Evolutionary conservation across 768 basidiomycete genomes (phyloP), one percentile per base, ranked within the genome.

Genomic region (Xerocomellus amylosporus): DNA sequence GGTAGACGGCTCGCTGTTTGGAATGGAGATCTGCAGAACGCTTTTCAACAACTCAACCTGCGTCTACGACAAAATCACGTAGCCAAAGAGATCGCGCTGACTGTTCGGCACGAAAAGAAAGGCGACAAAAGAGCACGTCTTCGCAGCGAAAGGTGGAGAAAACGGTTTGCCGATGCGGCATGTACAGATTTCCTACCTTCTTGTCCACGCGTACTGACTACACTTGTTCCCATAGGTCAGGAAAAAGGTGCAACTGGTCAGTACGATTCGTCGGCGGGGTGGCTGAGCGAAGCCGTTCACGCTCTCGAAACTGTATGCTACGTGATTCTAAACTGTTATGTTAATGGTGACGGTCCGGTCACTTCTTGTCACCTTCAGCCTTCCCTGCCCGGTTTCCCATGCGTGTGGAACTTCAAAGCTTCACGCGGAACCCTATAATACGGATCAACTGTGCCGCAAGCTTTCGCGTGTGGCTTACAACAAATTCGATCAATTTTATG

Each of bases 161-260:
- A 78, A 63, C 82, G 79, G 55, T 93, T 93, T 71, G 86, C 90
- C 45, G 76, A 90, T 61, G 86, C 90, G 79, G 90, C 84, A 73
- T 59, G 83, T 60, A 48, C 46, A 55, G 26, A 41, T 24, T 13
- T 46, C 20, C 24, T 54, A 15, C 34, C 56, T 52, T 33, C 30
- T 53, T 64, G 40, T 57, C 40, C 53, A 47, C 45, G 51, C 31
- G 40, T 41, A 34, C 51, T 64, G 39, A 61, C 55, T 46, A 42
- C 40, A 48, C 60, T 55, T 42, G 53, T 54, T 53, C 49, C 54
- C 59, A n/a, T 63, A 93, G 90, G 90, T 93, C 57, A 82, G 90
- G 70, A 82, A 83, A 75, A 92, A 88, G 74, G 88, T 92, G 36
- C 82, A 87, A 65, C 73, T 93, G 33, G 90, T 92, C 59, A 79